Conservation (phyloP, 805 yeast genomes). For the Starmerella davenportii region DNA sequence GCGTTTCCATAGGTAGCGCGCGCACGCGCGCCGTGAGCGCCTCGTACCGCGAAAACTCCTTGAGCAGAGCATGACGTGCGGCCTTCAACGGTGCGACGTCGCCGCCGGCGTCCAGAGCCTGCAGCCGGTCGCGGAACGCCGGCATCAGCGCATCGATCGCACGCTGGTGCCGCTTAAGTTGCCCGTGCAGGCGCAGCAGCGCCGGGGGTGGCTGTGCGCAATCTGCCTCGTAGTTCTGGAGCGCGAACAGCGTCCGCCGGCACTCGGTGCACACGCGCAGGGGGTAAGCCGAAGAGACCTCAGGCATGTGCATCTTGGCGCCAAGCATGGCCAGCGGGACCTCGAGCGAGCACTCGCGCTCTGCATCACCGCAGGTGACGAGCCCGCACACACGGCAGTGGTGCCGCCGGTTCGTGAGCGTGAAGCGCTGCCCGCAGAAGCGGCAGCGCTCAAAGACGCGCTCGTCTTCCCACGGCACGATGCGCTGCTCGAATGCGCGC, state of each 20-base stretch:
- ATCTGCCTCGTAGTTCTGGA: conserved; percentile 33
- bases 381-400: conserved; percentile 84
- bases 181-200: conserved; percentile 26
- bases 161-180: conserved; percentile 25
- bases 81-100: conserved; percentile 1
- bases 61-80: conserved; percentile 30
- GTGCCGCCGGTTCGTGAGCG: conserved; percentile 49
- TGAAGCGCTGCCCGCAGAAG: conserved; percentile 43
- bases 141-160: conserved; percentile 29
- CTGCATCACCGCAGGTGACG: conserved; percentile 55
- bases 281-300: conserved; percentile 7
- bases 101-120: conserved; percentile 20
- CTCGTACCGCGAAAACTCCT: conserved; percentile 36
- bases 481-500: conserved; percentile 28
- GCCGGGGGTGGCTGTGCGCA: conserved; percentile 20
- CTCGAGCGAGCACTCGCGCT: conserved; percentile 52
- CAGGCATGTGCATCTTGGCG: conserved; percentile 16
- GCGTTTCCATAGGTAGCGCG: conserved; percentile 21
- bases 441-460: conserved; percentile 34
- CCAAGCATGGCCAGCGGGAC: conserved; percentile 33
- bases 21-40: conserved; percentile 30
- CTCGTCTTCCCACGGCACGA: conserved; percentile 54
- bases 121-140: conserved; percentile 25
- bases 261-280: conserved; percentile 57
- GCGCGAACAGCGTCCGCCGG: conserved; percentile 40